Evolutionary conservation across 257 asterid genomes (phyloP), one percentile per base, ranked within the genome.

Genomic region (Primulina tabacum): DNA sequence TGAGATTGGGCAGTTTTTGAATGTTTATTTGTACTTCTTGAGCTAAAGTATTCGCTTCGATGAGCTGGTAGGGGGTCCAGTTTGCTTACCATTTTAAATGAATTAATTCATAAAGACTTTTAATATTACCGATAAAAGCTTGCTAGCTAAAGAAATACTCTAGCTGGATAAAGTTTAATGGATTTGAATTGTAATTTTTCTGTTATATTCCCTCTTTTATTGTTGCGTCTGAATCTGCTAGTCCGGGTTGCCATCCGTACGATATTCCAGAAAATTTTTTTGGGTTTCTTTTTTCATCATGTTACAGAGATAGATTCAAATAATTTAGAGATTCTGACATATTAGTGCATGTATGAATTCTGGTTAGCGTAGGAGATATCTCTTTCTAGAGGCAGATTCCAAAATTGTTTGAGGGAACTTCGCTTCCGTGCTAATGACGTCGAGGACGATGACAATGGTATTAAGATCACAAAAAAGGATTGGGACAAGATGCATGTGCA

Each of bases 401-500:
- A 94, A 68, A 94, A 74, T 73, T 91, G 98, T 77, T 79, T 94
- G 69, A 88, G 94, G 83, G 99, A 94, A 78, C 84, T 94, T 80
- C 91, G 99, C 58, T 80, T 95, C 9, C 96, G 92, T 61, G 99
- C 98, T 68, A 79, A 68, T 81, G 98, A 94, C 72, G 81, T 79
- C 73, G 97, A 91, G 82, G 99, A 91, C 74, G 90, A 86, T 80
- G 73, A 89, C 62, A 94, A 85, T 83, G 98, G 98, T 53, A 80
- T 94, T 74, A 94, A 89, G 76, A 89, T 94, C 68, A 53, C 85
- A 0, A 94, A 88, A 60, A 82, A 84, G 76, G 97, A 94, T 69
- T 91, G 97, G 99, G 90, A 91, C 82, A 89, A 89, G 71, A 77
- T 94, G 76, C 95, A 86, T 61, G 70, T 94, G 26, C 98, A 91